Evolutionary conservation across 2,329 filamentous ascomycete species (phyloP).

Genomic region (Drechslerella coelobrocha): DNA sequence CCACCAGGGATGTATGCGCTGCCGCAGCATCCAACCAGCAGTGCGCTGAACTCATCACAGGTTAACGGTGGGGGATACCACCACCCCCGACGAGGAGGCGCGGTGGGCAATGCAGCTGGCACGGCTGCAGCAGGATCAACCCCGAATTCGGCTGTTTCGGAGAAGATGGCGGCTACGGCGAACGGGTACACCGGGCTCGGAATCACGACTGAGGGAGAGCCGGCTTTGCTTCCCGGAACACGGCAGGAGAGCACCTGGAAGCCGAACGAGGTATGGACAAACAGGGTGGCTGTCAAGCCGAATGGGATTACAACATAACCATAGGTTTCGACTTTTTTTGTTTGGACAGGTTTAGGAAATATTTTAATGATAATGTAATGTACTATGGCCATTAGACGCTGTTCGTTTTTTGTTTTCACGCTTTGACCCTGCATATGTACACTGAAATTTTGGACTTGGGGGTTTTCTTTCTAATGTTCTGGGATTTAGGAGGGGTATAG

Average conservation of each 20-base stretch:
- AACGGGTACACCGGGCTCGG: conserved; percentile 55
- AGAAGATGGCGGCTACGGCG: conserved; percentile 31
- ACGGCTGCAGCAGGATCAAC: conserved; percentile 8
- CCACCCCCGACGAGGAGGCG: conserved; percentile 34
- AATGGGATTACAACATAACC: conserved; percentile 34
- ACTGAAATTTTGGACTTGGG: not conserved
- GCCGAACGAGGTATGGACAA: conserved; percentile 43
- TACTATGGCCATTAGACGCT: not conserved
- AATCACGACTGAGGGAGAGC: conserved; percentile 58
- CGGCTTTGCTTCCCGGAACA: conserved; percentile 73
- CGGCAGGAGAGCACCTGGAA: conserved; percentile 87
- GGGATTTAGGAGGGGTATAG: not conserved
- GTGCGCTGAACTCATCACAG: conserved; percentile 19
- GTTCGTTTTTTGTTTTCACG: conserved; percentile 48
- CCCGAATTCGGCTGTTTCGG: conserved; percentile 23
- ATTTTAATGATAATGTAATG: conserved; percentile 2
- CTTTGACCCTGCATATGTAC: conserved; percentile 13
- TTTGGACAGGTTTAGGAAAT: not conserved
- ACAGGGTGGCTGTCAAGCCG: conserved; percentile 25
- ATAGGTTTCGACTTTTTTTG: conserved; percentile 16
- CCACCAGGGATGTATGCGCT: conserved; percentile 56
- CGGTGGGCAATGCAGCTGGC: conserved; percentile 32
- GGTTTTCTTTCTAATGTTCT: not conserved
- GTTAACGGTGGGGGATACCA: conserved; percentile 30
- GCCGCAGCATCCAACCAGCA: conserved; percentile 57